Base-by-base conservation (phyloP, 176 grass and related monocot species). In the Oryza punctata region DNA sequence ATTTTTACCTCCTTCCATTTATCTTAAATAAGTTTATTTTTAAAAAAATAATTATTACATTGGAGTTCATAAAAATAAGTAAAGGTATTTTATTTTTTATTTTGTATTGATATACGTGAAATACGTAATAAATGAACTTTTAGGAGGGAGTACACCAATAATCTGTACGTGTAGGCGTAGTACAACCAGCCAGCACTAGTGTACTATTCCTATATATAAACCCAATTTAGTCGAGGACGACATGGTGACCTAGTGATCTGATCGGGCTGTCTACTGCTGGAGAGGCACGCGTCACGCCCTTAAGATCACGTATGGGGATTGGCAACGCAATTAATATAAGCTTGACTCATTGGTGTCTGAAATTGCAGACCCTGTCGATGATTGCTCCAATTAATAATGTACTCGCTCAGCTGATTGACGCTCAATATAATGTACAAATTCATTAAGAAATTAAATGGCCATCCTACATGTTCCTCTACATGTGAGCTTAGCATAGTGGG, bases 401-500 rank as follows among this genome's bases (percentile, higher is more conserved):
- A 65, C 45, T 79, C 0, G 63, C 3, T 40, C 13, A 60, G 5
- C 57, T 69, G 65, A 52, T 41, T 72, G 44, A 35, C 70, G 70
- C 38, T 71, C 69, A 8, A 8, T 71, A 23, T 15, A 11, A 16
- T 28, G 13, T 47, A 73, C 12, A 61, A 61, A 23, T 61, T 61
- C 57, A 61, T 61, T 61, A 61, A 61, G 6, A 29, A 47, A 38
- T 38, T 38, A 38, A 9, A 28, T 44, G 49, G 26, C 1, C 14
- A 64, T 18, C 80, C 52, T 26, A 73, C 69, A 64, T 30, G 68
- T 82, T 72, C 52, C 35, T 71, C 79, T 81, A 44, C 79, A 81
- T 73, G 80, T 73, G 69, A 64, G 37, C 35, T 23, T 61, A 10
- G n/a, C n/a, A 11, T 19, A 23, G 15, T 63, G 52, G 57, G 57